These are phyloP conservation scores for Fusarium sororula DNA, from an alignment of 2,329 filamentous ascomycete species.

Conservation along the genomic window DNA sequence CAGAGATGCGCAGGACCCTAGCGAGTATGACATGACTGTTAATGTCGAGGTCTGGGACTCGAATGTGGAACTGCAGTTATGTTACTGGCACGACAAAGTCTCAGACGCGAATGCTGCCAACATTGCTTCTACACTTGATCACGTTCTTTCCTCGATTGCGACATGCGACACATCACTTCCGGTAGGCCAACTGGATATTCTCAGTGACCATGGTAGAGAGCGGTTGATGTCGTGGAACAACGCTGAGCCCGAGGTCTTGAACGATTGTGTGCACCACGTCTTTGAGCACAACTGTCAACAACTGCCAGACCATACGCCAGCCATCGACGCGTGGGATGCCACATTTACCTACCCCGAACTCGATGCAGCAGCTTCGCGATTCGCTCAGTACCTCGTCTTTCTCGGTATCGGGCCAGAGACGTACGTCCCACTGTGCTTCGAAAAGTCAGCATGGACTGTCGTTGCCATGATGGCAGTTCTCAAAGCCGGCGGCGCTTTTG, in stretches of 20 bases:
- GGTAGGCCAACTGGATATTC: constrained; percentile 28
- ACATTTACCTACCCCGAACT: constrained; percentile 49
- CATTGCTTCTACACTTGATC: constrained; percentile 31
- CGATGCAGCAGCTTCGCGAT: constrained; percentile 9
- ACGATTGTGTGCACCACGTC: constrained; percentile 56
- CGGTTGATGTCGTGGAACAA: constrained; percentile 42
- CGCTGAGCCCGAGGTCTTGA: constrained; percentile 2
- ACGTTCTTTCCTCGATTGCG: constrained; percentile 16
- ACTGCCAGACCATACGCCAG: constrained; percentile 43
- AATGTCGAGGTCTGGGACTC: constrained; percentile 38
- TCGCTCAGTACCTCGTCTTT: constrained; percentile 50
- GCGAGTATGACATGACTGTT: constrained; percentile 36
- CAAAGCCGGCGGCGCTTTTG: constrained; percentile 47
- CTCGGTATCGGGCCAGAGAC: constrained; percentile 41
- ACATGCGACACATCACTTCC: neutral
- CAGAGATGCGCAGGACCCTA: constrained; percentile 22
- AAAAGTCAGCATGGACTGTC: constrained; percentile 49
- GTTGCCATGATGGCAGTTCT: constrained; percentile 49
- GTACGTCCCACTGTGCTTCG: constrained; percentile 48
- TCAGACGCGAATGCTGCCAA: constrained; percentile 29
- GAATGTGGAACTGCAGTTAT: constrained; percentile 25
- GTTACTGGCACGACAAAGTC: constrained; percentile 38
- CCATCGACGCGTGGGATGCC: constrained; percentile 58
- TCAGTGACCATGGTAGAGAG: constrained; percentile 14
- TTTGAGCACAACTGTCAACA: constrained; percentile 48